Conservation (phyloP, 2,329 filamentous ascomycete genomes). For the Exophiala sideris region DNA sequence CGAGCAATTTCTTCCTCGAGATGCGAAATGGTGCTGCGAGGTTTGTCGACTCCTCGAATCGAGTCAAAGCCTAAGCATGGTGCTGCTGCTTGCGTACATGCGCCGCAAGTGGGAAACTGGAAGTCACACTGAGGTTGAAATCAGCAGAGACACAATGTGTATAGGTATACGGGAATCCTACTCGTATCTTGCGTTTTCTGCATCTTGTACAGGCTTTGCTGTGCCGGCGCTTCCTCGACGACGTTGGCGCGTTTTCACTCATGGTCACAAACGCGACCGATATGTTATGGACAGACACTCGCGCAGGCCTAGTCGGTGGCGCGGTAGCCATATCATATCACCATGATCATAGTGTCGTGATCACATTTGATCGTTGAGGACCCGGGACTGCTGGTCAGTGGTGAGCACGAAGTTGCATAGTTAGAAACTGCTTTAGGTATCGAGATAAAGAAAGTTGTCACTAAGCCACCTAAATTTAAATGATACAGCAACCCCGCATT, state of each 20-base stretch:
- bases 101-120: constrained; percentile 25
- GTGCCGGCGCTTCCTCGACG: constrained; percentile 4
- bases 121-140: constrained; percentile 18
- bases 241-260: not conserved
- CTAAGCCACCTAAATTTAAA: too few relatives aligned
- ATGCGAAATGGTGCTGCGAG: constrained; percentile 29
- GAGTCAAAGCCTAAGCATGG: constrained; percentile 27
- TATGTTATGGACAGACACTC: not conserved
- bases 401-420: too few relatives aligned
- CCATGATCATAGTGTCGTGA: too few relatives aligned
- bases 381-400: too few relatives aligned
- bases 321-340: too few relatives aligned
- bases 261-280: not conserved
- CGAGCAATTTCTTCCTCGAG: constrained; percentile 31
- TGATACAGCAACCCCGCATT: too few relatives aligned
- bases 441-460: too few relatives aligned
- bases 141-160: not conserved
- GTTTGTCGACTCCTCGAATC: constrained; percentile 18
- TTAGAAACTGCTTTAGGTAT: too few relatives aligned
- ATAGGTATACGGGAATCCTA: not conserved
- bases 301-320: too few relatives aligned
- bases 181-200: constrained; percentile 20
- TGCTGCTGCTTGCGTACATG: constrained; percentile 20
- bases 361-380: too few relatives aligned
- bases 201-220: constrained; percentile 22